Conservation (phyloP, 1,139 yeast species). For the Diutina mesorugosa region DNA sequence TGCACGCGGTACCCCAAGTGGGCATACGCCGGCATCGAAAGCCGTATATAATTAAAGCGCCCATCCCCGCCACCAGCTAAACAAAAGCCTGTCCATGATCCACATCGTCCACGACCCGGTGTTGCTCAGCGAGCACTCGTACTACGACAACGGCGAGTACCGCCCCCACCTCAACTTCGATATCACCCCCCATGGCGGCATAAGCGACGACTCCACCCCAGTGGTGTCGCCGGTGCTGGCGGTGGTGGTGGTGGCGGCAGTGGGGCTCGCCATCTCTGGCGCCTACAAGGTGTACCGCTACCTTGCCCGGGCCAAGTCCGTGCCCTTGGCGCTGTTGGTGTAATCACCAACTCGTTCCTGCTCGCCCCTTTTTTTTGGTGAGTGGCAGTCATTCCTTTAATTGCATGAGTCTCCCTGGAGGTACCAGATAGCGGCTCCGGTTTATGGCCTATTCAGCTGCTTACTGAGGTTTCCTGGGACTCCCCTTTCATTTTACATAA, state of each 20-base stretch:
- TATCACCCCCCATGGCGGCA: background rate
- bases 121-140: background rate
- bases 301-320: background rate
- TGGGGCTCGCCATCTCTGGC: background rate
- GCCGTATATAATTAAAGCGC: background rate
- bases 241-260: background rate
- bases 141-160: background rate
- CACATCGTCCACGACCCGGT: background rate
- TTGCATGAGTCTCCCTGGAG: background rate
- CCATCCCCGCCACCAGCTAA: background rate
- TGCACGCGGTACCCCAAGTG: background rate
- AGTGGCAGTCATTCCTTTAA: background rate
- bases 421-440: background rate
- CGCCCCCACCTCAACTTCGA: constrained; percentile 1
- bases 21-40: background rate
- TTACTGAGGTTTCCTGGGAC: background rate
- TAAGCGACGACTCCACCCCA: background rate
- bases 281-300: background rate
- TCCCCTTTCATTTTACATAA: background rate
- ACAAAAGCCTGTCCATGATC: background rate
- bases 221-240: background rate
- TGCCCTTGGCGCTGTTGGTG: background rate
- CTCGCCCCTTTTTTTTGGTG: background rate
- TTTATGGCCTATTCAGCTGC: background rate
- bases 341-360: background rate